Base-by-base conservation (phyloP, 345 rosid genomes). In the Populus tremula region DNA sequence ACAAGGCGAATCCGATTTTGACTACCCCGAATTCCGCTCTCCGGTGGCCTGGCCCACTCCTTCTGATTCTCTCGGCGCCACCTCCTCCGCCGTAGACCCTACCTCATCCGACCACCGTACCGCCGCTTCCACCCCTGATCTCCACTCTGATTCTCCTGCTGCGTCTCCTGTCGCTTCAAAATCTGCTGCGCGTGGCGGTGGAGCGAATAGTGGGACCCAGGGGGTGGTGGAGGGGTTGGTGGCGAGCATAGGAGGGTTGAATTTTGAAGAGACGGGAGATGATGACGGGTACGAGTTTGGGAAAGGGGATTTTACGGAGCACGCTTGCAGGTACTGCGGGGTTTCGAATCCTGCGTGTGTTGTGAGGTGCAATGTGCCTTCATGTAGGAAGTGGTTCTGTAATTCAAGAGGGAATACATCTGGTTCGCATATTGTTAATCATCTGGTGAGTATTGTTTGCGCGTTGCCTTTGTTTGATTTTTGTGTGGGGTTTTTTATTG, bases 381-480 rank as follows among this genome's bases (percentile, higher is more conserved):
- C 99, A 0, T 96, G 99, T 79, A 86, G 99, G 70, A 96, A 96
- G 85, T 96, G 99, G 99, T 96, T 96, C 78, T 96, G 99, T 77
- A 96, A 96, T 85, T 96, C 99, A 7, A 89, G 99, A 76, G 99
- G 99, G 69, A 96, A 96, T 79, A 96, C 99, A 35, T 96, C 98
- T 0, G 99, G 99, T 43, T 96, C 99, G 67, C 99, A 96, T 86
- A 96, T 96, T 18, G 99, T 96, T 70, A 96, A 96, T 86, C 99
- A 96, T 78, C 85, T 96, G 88, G 99, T 90, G 74, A 90, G 98
- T 91, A 68, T 45, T 17, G 20, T 74, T 35, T 69, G 2, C 20
- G 1, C 38, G 63, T 45, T 20, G 13, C 21, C 31, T 72, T 59
- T 16, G 18, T 59, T 45, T 14, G 12, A 67, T 20, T 33, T 9